A percentile compares a stretch with the other conserved stretches of the same genome.
These are phyloP conservation scores for Zalerion maritima DNA, from an alignment of 495 filamentous ascomycete genomes.

Conservation along the genomic window DNA sequence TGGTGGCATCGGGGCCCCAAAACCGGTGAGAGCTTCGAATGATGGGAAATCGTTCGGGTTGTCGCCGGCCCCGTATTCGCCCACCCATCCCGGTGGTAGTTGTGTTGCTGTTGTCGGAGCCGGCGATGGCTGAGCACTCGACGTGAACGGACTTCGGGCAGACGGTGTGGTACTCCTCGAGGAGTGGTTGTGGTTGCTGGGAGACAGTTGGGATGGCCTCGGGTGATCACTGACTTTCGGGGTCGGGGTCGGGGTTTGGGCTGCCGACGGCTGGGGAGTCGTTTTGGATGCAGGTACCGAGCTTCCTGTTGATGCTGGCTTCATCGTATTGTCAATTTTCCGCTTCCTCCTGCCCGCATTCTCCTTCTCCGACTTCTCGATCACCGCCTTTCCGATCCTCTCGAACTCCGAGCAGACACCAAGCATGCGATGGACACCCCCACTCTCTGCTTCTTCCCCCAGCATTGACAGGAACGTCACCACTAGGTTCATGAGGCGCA, in stretches of 20 bases:
- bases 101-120: slow-evolving; percentile 22
- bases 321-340: slow-evolving; percentile 45
- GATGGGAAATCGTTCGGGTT: slow-evolving; percentile 23
- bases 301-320: slow-evolving; percentile 9
- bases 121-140: slow-evolving; percentile 11
- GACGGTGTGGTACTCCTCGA: background rate
- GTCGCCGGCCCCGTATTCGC: background rate
- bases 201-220: slow-evolving; percentile 19
- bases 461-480: slow-evolving; percentile 67
- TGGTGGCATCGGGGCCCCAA: slow-evolving; percentile 18
- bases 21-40: slow-evolving; percentile 35
- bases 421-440: slow-evolving; percentile 83
- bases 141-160: slow-evolving; percentile 4
- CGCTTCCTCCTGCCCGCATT: slow-evolving; percentile 63
- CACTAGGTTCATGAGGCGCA: slow-evolving; percentile 81
- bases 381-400: slow-evolving; percentile 79
- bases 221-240: slow-evolving; percentile 11
- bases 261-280: slow-evolving; percentile 9
- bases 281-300: slow-evolving; percentile 9
- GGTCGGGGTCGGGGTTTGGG: slow-evolving; percentile 16
- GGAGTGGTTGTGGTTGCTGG: slow-evolving; percentile 22
- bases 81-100: too few species aligned
- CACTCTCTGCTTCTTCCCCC: slow-evolving; percentile 65
- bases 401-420: slow-evolving; percentile 89
- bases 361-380: slow-evolving; percentile 83